Percentiles rank a stretch among this genome's conserved stretches.
phyloP scores from a whole-genome alignment of 495 filamentous ascomycete species.

The Tuber microsphaerosporum region DNA sequence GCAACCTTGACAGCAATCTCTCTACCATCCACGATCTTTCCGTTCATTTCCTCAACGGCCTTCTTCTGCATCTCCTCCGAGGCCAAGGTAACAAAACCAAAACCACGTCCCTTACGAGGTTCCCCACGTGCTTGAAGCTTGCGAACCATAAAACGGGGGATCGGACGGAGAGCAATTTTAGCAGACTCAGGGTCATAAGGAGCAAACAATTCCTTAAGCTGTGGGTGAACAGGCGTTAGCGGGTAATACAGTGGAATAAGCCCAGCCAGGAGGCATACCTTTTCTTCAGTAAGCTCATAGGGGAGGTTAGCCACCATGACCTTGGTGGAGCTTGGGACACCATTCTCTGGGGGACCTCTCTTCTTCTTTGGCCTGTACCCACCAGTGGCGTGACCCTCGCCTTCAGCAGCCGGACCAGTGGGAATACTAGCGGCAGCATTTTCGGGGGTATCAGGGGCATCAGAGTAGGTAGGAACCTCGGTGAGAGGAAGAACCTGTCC shows the following conservation, averaged over 20 bases:
- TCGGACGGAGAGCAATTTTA: constrained; percentile 96
- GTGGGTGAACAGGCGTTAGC: constrained; percentile 16
- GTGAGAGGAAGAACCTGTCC: constrained; percentile 52
- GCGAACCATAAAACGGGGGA: constrained; percentile 99
- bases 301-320: constrained; percentile 99
- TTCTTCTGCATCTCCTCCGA: constrained; percentile 95
- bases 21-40: constrained; percentile 94
- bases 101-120: constrained; percentile 97
- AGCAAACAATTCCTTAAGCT: constrained; percentile 95
- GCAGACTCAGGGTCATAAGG: constrained; percentile 83
- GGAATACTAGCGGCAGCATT: constrained; percentile 44
- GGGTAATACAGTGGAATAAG: constrained; percentile 12
- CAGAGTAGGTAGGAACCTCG: constrained; percentile 56
- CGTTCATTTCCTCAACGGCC: constrained; percentile 96
- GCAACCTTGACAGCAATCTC: constrained; percentile 99
- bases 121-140: constrained; percentile 97
- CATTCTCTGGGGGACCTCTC: constrained; percentile 94
- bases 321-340: constrained; percentile 97
- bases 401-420: constrained; percentile 35
- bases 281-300: constrained; percentile 94
- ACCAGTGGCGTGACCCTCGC: constrained; percentile 44
- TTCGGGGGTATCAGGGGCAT: constrained; percentile 49
- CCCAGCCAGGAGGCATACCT: constrained; percentile 52
- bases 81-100: constrained; percentile 92
- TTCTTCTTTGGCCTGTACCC: constrained; percentile 44